Evolutionary conservation across 805 yeast species (phyloP).

Genomic region (Cyberlindnera maritima): DNA sequence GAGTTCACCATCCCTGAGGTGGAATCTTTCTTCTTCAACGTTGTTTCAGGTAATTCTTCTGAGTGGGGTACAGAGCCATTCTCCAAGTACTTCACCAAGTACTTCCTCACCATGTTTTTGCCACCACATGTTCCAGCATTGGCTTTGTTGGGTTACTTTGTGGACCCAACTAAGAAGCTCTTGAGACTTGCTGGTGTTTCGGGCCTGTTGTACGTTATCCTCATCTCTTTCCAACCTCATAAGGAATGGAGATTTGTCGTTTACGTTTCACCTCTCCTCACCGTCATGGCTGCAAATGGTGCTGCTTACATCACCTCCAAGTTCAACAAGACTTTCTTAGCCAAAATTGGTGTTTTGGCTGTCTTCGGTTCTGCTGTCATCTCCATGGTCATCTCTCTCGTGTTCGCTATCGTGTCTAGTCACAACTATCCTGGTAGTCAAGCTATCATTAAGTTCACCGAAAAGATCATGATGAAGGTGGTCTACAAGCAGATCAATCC

Average conservation of each 20-base stretch:
- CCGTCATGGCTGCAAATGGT: constrained; percentile 62
- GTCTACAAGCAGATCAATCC: constrained; percentile 10
- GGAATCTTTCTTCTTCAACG: constrained; percentile 69
- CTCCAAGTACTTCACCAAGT: constrained; percentile 57
- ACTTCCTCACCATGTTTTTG: constrained; percentile 38
- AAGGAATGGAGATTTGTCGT: constrained; percentile 92
- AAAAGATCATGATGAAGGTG: constrained; percentile 29
- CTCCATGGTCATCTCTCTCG: constrained; percentile 41
- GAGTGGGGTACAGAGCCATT: constrained; percentile 88
- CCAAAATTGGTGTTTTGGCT: constrained; percentile 13
- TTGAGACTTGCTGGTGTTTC: constrained; percentile 49
- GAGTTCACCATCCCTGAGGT: constrained; percentile 67
- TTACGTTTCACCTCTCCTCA: constrained; percentile 69
- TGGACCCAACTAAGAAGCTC: constrained; percentile 31
- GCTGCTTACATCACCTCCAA: constrained; percentile 35
- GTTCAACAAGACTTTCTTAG: constrained; percentile 15
- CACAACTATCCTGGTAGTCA: constrained; percentile 88
- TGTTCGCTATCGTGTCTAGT: constrained; percentile 62
- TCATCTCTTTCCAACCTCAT: constrained; percentile 82
- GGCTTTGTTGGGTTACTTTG: constrained; percentile 36
- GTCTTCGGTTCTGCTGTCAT: constrained; percentile 30
- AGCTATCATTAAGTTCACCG: constrained; percentile 58
- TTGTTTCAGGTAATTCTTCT: constrained; percentile 66
- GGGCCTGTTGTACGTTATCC: constrained; percentile 50
- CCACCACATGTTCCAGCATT: constrained; percentile 44